A percentile compares a stretch with the other conserved stretches of the same genome.
phyloP scores from a whole-genome alignment of 1,139 yeast species.

The Maudiozyma humilis region DNA sequence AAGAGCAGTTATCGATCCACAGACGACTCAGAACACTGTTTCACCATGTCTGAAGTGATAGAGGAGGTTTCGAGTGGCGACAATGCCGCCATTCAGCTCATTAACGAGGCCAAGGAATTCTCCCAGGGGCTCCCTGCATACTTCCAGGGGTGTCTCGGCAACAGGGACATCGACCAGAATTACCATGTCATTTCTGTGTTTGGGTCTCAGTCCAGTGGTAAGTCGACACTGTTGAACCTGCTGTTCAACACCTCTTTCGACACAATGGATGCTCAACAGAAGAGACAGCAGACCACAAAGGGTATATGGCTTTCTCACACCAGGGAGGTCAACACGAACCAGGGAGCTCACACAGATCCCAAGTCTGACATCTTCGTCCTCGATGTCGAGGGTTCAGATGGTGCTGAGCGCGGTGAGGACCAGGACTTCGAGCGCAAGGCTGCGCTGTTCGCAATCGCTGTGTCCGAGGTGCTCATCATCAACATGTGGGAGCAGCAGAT shows the following conservation, averaged over 20 bases:
- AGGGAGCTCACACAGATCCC: conserved; percentile 7
- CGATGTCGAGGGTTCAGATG: conserved; percentile 98
- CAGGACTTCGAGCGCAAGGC: conserved; percentile 96
- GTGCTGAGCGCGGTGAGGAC: conserved; percentile 95
- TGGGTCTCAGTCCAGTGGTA: conserved; percentile 96
- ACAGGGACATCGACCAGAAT: conserved; percentile 49
- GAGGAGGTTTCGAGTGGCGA: not conserved
- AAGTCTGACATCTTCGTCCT: conserved; percentile 57
- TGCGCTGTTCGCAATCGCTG: conserved; percentile 87
- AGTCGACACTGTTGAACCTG: conserved; percentile 78
- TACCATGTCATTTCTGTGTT: conserved; percentile 92
- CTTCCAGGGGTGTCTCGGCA: conserved; percentile 31
- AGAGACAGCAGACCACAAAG: conserved; percentile 81
- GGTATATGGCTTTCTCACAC: conserved; percentile 90
- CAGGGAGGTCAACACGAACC: conserved; percentile 33
- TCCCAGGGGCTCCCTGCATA: conserved; percentile 34
- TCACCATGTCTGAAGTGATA: not conserved
- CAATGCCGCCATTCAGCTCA: conserved; percentile 50
- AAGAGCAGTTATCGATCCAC: too few species aligned
- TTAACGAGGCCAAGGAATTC: conserved; percentile 69
- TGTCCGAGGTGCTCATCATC: conserved; percentile 81
- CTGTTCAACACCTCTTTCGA: conserved; percentile 82
- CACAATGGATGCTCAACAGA: conserved; percentile 74
- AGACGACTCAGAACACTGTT: not conserved
- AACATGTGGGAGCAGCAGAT: conserved; percentile 97